A percentile compares a stretch with the other conserved stretches of the same genome.
phyloP scores from a whole-genome alignment of 352 stramenopile species.

The Globisporangium nodosum region DNA sequence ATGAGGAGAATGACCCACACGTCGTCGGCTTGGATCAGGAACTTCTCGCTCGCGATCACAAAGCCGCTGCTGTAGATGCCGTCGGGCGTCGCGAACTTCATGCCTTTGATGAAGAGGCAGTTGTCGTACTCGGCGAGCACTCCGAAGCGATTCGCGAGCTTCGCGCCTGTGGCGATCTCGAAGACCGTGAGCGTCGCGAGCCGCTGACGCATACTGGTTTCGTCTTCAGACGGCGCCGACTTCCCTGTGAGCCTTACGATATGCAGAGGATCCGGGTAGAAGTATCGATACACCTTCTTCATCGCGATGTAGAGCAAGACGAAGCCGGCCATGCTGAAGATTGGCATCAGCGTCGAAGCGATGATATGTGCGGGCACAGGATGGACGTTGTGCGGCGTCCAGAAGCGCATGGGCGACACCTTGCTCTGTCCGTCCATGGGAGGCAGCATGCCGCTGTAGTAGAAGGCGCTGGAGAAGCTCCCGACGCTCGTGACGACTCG shows the following conservation, averaged over 20 bases:
- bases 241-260: no score
- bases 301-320: constrained; percentile 14
- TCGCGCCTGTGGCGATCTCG: neutral
- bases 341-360: neutral
- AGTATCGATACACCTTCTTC: constrained; percentile 10
- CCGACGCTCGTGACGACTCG: neutral
- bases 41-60: neutral
- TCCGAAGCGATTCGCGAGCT: neutral
- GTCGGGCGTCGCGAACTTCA: neutral
- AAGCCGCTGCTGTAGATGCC: neutral
- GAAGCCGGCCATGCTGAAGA: constrained; percentile 8
- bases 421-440: constrained; percentile 7
- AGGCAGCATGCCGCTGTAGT: neutral
- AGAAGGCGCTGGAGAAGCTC: constrained; percentile 1
- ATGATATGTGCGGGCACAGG: neutral
- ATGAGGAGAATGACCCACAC: neutral
- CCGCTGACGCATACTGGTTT: neutral
- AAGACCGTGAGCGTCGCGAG: neutral
- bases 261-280: neutral
- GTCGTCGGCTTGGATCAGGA: neutral
- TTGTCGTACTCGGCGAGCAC: neutral
- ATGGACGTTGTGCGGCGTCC: constrained; percentile 7
- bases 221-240: no score
- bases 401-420: constrained; percentile 22
- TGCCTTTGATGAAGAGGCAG: neutral